Evolutionary conservation across 495 filamentous ascomycete genomes (phyloP), one percentile per base, ranked within the genome.

Genomic region (Trichoderma virens): DNA sequence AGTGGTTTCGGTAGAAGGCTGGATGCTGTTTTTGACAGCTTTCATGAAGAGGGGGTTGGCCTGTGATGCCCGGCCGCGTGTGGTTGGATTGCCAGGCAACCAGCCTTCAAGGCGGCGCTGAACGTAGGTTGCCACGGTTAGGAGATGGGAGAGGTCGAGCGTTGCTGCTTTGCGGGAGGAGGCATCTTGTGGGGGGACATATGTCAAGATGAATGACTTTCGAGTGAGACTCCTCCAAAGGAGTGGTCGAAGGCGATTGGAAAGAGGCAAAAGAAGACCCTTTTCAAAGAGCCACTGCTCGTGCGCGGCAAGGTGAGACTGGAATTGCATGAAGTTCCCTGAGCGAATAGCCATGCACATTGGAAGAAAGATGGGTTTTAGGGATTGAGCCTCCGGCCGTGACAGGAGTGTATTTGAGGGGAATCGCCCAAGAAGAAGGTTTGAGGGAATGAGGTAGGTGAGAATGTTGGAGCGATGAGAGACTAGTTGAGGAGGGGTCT

Each of bases 221-320:
- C 94, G 84, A 14, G 88, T 84, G 23, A 98, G 81, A 2, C 89
- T 89, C 2, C 93, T 86, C 92, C 91, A 96, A 8, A 96, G 83
- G 0, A 96, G 80, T 3, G 90, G 81, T 60, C 95, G 89, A 51
- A 92, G 88, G 47, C 89, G 81, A 70, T 87, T 87, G 8, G 83
- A 77, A 3, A 96, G 76, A 23, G 88, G 82, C 0, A 96, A 79
- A 23, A 94, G 80, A 23, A 96, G 79, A 0, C 89, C 88, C 66
- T 86, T 88, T n/a, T 81, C 78, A 11, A 88, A 82, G 69, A 97
- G 90, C 90, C 90, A 97, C 14, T 82, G 68, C 54, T 83, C 75
- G 62, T 79, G 73, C 31, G 68, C 63, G 25, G 74, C 77, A 34
- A 93, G 74, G 34, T 91, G 81, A n/a, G 82, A 71, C 25, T 89